Base-by-base conservation (phyloP, 1,284 basidiomycete species). In the Calocybe gambosa region DNA sequence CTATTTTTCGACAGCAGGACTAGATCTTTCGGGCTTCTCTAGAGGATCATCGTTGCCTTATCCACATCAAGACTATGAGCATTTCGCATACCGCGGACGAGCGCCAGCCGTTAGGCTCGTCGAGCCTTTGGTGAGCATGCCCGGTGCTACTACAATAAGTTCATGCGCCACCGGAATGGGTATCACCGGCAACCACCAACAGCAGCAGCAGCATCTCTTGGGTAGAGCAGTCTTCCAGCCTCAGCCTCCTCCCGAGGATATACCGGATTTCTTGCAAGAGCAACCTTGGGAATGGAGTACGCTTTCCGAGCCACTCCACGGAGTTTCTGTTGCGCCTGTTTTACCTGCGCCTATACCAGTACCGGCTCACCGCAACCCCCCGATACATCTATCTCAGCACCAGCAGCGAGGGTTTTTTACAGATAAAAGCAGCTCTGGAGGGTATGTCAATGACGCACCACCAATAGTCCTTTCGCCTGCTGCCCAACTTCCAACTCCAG, bases 1-100 rank as follows among this genome's bases (percentile, higher is more conserved):
- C 43, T 55, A 60, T 57, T 55, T 60, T 48, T 52, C 61, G 55
- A 54, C 59, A 54, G 50, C 46, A 54, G 62, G 60, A 51, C 54
- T 63, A 50, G 57, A 57, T 58, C 50, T 51, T 43, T 58, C 55
- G 42, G 58, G 63, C 73, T 74, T 73, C 72, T 71, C 69, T 55
- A 66, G 66, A 54, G 71, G 71, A 74, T 70, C 71, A 63, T 65
- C 69, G 56, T 58, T 63, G 54, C 55, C 59, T 49, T 67, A 68
- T 63, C 63, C 62, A 62, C 62, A 70, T 67, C 65, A 65, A 61
- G 65, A 66, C 57, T 68, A 67, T 60, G 57, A 52, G 54, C 67
- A 66, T 62, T 60, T 67, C 52, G 55, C 64, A 55, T 61, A 67
- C 67, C 68, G 68, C 63, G 69, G 70, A 63, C 62, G 55, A 56